Evolutionary conservation across 306 rosid genomes (phyloP).

Genomic region (Hippophae gyantsensis): DNA sequence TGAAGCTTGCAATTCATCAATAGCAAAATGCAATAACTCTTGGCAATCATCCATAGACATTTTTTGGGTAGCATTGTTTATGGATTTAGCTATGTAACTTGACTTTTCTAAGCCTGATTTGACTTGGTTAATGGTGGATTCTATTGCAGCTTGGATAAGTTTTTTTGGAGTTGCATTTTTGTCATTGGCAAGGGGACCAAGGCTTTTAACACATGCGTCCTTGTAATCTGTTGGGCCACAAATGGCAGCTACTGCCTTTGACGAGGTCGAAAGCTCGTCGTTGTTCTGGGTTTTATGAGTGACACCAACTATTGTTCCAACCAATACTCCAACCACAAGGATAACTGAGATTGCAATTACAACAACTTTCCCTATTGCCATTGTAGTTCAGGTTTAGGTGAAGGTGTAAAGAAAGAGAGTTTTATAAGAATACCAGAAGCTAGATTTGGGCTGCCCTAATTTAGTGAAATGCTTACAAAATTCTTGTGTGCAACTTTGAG

Average conservation of each 20-base stretch:
- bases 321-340: conserved; percentile 16
- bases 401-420: too few relatives aligned
- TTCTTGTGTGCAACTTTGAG: too few relatives aligned
- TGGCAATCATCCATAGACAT: conserved; percentile 21
- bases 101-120: conserved; percentile 11
- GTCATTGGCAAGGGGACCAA: conserved; percentile 2
- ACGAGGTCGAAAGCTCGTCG: conserved; percentile 2
- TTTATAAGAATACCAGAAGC: too few relatives aligned
- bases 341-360: conserved; percentile 14
- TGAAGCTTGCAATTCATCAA: conserved; percentile 11
- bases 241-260: conserved; percentile 17
- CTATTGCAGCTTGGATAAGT: conserved; percentile 19
- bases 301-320: conserved; percentile 11
- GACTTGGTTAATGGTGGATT: conserved; percentile 15
- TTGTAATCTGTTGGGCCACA: conserved; percentile 26
- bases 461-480: too few relatives aligned
- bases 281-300: background rate
- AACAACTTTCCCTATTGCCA: conserved; percentile 1
- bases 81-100: background rate
- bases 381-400: background rate
- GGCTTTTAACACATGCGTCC: conserved; percentile 19
- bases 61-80: background rate
- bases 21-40: conserved; percentile 8
- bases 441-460: too few relatives aligned
- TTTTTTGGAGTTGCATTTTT: conserved; percentile 15